Evolutionary conservation across 768 basidiomycete genomes (phyloP).

Genomic region (Suillus subluteus): DNA sequence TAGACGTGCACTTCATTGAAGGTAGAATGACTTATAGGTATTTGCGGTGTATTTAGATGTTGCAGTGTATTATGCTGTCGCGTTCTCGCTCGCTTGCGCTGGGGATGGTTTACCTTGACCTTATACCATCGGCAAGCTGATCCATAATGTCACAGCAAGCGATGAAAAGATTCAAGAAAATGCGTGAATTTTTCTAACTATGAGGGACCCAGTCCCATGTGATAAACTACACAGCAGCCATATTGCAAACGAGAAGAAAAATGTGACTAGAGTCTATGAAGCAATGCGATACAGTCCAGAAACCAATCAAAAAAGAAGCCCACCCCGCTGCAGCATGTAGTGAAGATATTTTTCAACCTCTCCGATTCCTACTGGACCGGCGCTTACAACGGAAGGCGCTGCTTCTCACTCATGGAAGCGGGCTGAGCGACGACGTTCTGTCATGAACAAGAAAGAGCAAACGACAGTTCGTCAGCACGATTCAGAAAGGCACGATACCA

Average conservation of each 20-base stretch:
- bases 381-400: slow-evolving; percentile 28
- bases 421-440: slow-evolving; percentile 22
- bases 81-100: no score
- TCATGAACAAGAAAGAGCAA: slow-evolving; percentile 7
- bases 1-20: no score
- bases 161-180: background rate
- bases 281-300: slow-evolving; percentile 9
- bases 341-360: slow-evolving; percentile 11
- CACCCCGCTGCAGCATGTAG: background rate
- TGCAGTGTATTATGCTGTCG: no score
- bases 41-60: no score
- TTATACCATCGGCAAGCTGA: background rate
- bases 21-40: no score
- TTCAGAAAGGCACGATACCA: slow-evolving; percentile 14
- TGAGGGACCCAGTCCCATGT: slow-evolving; percentile 10
- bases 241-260: slow-evolving; percentile 5
- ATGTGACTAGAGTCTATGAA: slow-evolving; percentile 10
- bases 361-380: background rate
- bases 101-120: background rate
- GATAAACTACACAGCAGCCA: slow-evolving; percentile 11
- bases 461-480: slow-evolving; percentile 12
- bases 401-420: slow-evolving; percentile 35
- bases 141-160: background rate
- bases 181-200: background rate
- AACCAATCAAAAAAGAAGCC: background rate